Base-by-base conservation (phyloP, 805 yeast species). In the Saccharomyces kudriavzevii region DNA sequence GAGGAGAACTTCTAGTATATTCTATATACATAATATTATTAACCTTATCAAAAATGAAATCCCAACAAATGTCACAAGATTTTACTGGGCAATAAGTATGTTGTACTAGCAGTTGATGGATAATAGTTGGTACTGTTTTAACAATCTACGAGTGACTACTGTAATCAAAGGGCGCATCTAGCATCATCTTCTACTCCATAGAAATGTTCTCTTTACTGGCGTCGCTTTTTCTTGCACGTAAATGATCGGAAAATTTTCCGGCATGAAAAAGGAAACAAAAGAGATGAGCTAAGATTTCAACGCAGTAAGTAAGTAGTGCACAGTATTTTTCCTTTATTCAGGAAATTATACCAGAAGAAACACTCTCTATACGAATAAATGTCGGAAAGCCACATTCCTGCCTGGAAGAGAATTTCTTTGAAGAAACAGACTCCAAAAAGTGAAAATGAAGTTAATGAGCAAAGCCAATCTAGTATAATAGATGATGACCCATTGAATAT, bases 331-430 rank as follows among this genome's bases (percentile, higher is more conserved):
- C 10, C 2, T 8, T 17, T 35, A 14, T 14, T 20, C 35, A 4
- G 17, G 24, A 13, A 35, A 17, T n/a, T 6, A 17, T 17, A n/a
- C 3, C 9, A n/a, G 11, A 17, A 35, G 11, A 17, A 35, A 9
- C 24, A 35, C 22, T 17, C 43, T 2, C 43, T 35, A 17, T 17
- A 17, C 22, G 13, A 35, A 3, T 10, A 35, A 22, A 60, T 60
- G 64, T 49, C 58, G 30, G 55, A 52, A 31, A 56, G 49, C 49
- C 69, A 68, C 53, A 52, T 70, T 25, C 73, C 73, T 8, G 73
- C 73, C 9, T 70, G 73, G 73, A 69, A 68, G 50, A 62, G 66
- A 49, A 65, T 65, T 53, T 63, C 62, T 45, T 62, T 60, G 43
- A 54, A 57, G 45, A 54, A 55, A 49, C 56, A 60, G 48, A 35